Base-by-base conservation (phyloP, 148 eudicot genomes). In the Rhododendron ovatum region DNA sequence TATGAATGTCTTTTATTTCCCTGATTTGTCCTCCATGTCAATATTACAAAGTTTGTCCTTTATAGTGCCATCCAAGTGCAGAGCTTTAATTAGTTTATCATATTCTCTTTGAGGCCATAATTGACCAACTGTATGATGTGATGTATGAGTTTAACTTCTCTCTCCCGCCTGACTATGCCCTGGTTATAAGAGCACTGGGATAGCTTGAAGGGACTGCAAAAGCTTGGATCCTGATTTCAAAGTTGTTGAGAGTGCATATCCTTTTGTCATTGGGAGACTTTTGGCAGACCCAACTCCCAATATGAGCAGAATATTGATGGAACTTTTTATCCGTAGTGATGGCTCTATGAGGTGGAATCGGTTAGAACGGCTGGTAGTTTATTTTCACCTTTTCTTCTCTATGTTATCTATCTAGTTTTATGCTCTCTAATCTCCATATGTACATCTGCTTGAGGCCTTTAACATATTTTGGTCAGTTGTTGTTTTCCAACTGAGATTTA, bases 181-280 rank as follows among this genome's bases (percentile, higher is more conserved):
- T 97, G 91, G 99, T 97, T 81, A 93, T 95, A 88, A 95, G 99
- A 93, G 99, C 99, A 63, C 86, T 97, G 82, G 99, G 99, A 84
- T 95, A 98, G 74, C 92, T 97, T 88, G 99, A 97, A 92, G 99
- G 99, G 86, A 96, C 98, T 84, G 99, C 99, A 84, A 97, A 97
- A 90, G 94, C 93, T 81, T 97, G 92, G 98, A 97, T 88, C 98
- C 99, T 61, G 95, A 93, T 85, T 97, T 97, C 82, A 88, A 95
- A 87, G 99, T 97, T 39, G 91, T 97, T 83, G 98, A 97, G 88
- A 97, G 99, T 91, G 98, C 98, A 47, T 97, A 97, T 87, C 99
- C 98, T 71, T 96, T 90, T 85, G 96, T 97, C 85, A 95, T 97
- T 84, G 99, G 98, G 57, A 91, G 99, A 90, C 98, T 95, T 85